Evolutionary conservation across 1,139 yeast species (phyloP), one percentile per base, ranked within the genome.

Genomic region (Yamadazyma aaseri): DNA sequence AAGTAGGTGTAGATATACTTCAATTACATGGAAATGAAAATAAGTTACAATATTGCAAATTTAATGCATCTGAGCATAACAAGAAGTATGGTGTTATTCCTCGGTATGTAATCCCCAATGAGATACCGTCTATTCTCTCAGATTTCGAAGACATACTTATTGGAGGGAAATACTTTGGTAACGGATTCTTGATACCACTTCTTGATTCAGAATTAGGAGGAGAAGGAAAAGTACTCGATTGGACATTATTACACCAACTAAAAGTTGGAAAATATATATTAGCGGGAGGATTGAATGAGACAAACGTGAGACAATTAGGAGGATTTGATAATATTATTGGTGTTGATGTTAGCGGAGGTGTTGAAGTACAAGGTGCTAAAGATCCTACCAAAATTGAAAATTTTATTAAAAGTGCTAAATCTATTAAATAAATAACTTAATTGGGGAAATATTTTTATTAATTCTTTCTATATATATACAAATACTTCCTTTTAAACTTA

Each of bases 311-410:
- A 0, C 56, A 58, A 1, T 94, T 95, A 0, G 10, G 46, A 56
- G 29, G 40, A 35, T 30, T 65, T 63, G 31, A 55, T 49, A 65
- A 38, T 81, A 84, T 86, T n/a, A 54, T 79, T 27, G 97, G 97
- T 2, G 92, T 83, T 20, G 98, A 92, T 58, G 97, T 92, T 6
- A 84, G 96, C 53, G 92, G 97, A 10, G 98, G 98, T 1, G 96
- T 90, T 1, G 98, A 87, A 44, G 60, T 73, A 14, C 36, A 55
- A 14, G 96, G 95, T 3, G 57, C 50, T 3, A 92, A 90, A 58
- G 95, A 87, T 54, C 49, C 65, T 32, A 55, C 42, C 1, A 87
- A 87, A 58, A 76, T 90, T 24, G 53, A 53, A 35, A 40, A 46
- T 12, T 90, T 89, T 58, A 66, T 90, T 7, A 41, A 42, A 8